A percentile compares a stretch with the other conserved stretches of the same genome.
Conservation (phyloP, 768 basidiomycete genomes). For the Podaxis carcinomalis region DNA sequence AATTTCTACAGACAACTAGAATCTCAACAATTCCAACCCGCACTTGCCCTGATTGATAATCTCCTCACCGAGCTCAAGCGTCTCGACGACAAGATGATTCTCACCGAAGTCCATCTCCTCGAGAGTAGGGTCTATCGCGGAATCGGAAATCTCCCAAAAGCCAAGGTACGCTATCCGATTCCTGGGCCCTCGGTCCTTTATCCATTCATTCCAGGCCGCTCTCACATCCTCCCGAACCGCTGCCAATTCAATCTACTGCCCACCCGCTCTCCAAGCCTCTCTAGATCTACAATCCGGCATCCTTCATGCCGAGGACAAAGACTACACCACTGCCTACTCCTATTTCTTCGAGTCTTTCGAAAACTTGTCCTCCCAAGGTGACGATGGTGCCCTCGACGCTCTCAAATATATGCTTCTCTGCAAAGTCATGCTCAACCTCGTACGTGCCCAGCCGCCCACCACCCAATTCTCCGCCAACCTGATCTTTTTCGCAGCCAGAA, state of each 20-base stretch:
- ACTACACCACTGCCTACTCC: slow-evolving; percentile 94
- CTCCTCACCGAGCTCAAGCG: slow-evolving; percentile 90
- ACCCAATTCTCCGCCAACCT: not conserved
- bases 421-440: slow-evolving; percentile 96
- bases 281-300: slow-evolving; percentile 61
- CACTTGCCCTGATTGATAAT: slow-evolving; percentile 76
- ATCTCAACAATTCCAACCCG: slow-evolving; percentile 68
- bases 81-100: slow-evolving; percentile 95
- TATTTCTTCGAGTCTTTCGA: slow-evolving; percentile 99
- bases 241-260: slow-evolving; percentile 93
- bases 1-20: slow-evolving; percentile 60
- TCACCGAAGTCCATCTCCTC: slow-evolving; percentile 93
- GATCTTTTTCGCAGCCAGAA: slow-evolving; percentile 52
- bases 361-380: slow-evolving; percentile 74
- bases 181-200: slow-evolving; percentile 17
- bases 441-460: slow-evolving; percentile 30
- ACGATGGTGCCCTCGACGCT: slow-evolving; percentile 72
- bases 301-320: slow-evolving; percentile 95
- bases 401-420: slow-evolving; percentile 98
- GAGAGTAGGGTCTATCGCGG: slow-evolving; percentile 91
- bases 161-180: slow-evolving; percentile 57
- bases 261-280: slow-evolving; percentile 37
- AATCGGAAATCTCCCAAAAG: slow-evolving; percentile 82
- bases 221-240: slow-evolving; percentile 89
- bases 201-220: slow-evolving; percentile 50